A percentile compares a stretch with the other conserved stretches of the same genome.
Conservation (phyloP, 192 early-diverging fungal species). For the Dissophora ornata region DNA sequence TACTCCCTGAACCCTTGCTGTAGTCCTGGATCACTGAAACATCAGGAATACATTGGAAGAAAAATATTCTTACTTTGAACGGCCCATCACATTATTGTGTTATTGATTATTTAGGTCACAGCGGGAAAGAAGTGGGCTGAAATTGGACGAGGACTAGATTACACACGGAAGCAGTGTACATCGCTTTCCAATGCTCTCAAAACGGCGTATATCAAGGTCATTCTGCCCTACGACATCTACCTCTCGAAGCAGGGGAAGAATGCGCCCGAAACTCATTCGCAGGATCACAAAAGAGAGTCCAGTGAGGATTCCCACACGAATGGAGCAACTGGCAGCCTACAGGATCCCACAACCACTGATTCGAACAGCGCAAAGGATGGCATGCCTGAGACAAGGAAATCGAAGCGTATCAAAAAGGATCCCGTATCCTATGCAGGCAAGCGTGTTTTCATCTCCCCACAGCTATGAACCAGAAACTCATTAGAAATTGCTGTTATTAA, state of each 20-base stretch:
- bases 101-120: constrained; percentile 64
- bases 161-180: constrained; percentile 77
- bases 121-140: constrained; percentile 86
- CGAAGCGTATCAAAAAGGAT: constrained; percentile 51
- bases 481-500: too few relatives aligned
- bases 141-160: constrained; percentile 79
- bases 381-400: constrained; percentile 33
- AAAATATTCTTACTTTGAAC: too few relatives aligned
- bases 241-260: constrained; percentile 60
- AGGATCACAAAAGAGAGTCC: constrained; percentile 6
- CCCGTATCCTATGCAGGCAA: constrained; percentile 46
- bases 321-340: constrained; percentile 15
- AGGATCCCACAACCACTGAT: not conserved
- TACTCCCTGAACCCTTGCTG: too few relatives aligned
- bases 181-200: constrained; percentile 82
- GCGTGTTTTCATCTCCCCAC: too few relatives aligned
- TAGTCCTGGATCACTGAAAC: too few relatives aligned
- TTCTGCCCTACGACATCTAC: constrained; percentile 78
- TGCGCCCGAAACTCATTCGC: constrained; percentile 5
- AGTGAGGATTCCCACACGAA: constrained; percentile 2
- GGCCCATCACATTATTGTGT: not conserved
- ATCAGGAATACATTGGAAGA: not conserved
- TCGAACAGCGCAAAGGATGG: not conserved
- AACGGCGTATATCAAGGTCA: constrained; percentile 71
- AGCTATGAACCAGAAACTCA: too few relatives aligned